Evolutionary conservation across 306 rosid species (phyloP).

Genomic region (Cucumis hystrix): DNA sequence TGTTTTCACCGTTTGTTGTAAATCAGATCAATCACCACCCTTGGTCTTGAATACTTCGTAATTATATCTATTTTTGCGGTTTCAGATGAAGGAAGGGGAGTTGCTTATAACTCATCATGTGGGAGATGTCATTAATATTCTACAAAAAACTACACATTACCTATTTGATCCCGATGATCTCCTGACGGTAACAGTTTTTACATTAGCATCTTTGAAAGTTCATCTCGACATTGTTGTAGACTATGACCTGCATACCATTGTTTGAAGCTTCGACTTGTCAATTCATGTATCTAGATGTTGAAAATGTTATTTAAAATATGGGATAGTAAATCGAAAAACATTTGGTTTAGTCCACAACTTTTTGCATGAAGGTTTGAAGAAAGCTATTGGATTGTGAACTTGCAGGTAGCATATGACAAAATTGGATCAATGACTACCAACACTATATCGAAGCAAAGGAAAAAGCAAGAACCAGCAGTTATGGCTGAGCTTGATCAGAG

Average conservation of each 20-base stretch:
- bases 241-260: background rate
- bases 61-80: slow-evolving; percentile 8
- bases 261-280: background rate
- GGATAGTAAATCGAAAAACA: no score
- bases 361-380: background rate
- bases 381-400: background rate
- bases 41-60: background rate
- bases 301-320: no score
- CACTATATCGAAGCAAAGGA: slow-evolving; percentile 87
- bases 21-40: background rate
- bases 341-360: no score
- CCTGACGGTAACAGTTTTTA: slow-evolving; percentile 38
- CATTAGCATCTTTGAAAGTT: background rate
- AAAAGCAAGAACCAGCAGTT: slow-evolving; percentile 95
- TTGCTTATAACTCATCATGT: slow-evolving; percentile 68
- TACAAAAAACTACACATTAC: slow-evolving; percentile 79
- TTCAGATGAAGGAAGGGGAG: slow-evolving; percentile 94
- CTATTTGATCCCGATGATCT: slow-evolving; percentile 94
- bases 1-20: background rate
- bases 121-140: slow-evolving; percentile 74
- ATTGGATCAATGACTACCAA: slow-evolving; percentile 89
- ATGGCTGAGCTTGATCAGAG: slow-evolving; percentile 94
- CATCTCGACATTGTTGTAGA: background rate
- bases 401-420: slow-evolving; percentile 94
- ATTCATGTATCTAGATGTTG: background rate